Evolutionary conservation across 768 basidiomycete species (phyloP), one percentile per base, ranked within the genome.

Genomic region (Fomitopsis pulvina): DNA sequence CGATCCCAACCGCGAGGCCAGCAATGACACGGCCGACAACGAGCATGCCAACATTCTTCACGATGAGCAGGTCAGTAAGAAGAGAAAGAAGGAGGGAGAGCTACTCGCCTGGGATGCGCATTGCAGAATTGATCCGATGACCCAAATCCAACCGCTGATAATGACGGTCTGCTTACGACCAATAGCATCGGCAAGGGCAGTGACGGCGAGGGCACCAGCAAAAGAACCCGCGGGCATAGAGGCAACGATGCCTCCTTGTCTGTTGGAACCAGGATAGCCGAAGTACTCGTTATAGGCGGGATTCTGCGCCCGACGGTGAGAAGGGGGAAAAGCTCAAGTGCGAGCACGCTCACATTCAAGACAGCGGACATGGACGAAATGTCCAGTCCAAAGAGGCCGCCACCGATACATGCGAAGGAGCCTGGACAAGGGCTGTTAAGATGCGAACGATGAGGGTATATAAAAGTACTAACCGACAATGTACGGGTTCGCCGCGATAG

Each of bases 351-450:
- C 38, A 80, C 79, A 48, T 63, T 83, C 56, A 87, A 66, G 45
- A 87, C 83, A 7, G 81, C 85, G 45, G 85, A 84, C 85, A 87
- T 87, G 61, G 84, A 87, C 59, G 85, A 84, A 60, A 88, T 86
- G 72, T 88, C 86, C 70, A 88, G 63, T 63, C 86, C 86, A 61
- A 87, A 88, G 30, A 88, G 76, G 43, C 83, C 83, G 56, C 85
- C 85, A 30, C 86, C 85, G 54, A 88, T 87, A 63, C 86, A 88
- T 65, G 86, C 85, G 66, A 88, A 88, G 16, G 83, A 80, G 26
- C 86, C 54, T 55, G 46, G 3, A 24, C 26, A 21, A 8, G 21
- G 25, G 18, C 12, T n/a, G 12, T 24, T 28, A 29, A 25, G 27
- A 26, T 16, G 11, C 10, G 21, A 47, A 41, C 25, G 7, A 21